These are phyloP conservation scores for Trichoderma simmonsii DNA, from an alignment of 2,329 filamentous ascomycete species.

Conservation along the genomic window DNA sequence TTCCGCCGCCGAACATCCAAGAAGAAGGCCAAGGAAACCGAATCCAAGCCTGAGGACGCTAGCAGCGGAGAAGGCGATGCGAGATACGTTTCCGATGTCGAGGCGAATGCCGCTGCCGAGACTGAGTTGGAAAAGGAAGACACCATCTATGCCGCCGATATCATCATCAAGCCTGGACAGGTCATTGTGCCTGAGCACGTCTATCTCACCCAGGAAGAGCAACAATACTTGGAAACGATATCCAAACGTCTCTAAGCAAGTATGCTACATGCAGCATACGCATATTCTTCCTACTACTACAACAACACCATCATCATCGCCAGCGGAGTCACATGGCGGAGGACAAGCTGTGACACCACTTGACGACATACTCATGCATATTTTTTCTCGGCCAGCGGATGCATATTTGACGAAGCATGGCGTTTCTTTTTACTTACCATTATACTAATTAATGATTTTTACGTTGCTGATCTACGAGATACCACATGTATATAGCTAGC, in stretches of 20 bases:
- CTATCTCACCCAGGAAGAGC: conserved; percentile 38
- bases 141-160: conserved; percentile 25
- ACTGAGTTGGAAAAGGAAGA: conserved; percentile 19
- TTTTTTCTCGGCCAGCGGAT: neutral
- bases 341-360: neutral
- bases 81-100: conserved; percentile 15
- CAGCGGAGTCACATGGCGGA: neutral
- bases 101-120: conserved; percentile 19
- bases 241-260: conserved; percentile 32
- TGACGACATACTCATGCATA: neutral
- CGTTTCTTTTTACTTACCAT: neutral
- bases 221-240: conserved; percentile 35
- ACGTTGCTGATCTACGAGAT: neutral
- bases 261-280: neutral
- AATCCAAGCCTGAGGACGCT: neutral
- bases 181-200: conserved; percentile 36
- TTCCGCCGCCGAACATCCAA: conserved; percentile 16
- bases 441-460: neutral
- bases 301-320: neutral
- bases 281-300: neutral
- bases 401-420: neutral
- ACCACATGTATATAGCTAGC: neutral
- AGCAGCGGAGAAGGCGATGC: neutral
- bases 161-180: conserved; percentile 36
- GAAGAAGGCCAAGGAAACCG: neutral